Evolutionary conservation across 2,329 filamentous ascomycete species (phyloP).

Genomic region (Ascochyta fabae): DNA sequence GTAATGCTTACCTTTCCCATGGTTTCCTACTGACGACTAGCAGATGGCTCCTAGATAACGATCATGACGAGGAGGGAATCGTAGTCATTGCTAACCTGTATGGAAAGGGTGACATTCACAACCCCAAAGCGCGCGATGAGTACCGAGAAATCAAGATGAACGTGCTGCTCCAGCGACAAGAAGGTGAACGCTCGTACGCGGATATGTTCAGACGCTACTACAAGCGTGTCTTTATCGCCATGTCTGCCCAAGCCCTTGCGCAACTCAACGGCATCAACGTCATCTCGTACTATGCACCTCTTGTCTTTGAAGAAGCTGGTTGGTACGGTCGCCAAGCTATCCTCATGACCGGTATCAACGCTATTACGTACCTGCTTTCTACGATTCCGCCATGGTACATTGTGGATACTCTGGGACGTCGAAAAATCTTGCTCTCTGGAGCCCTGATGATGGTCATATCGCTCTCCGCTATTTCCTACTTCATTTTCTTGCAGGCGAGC

Average conservation of each 20-base stretch:
- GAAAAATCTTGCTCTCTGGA: constrained; percentile 86
- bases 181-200: constrained; percentile 86
- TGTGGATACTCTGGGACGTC: constrained; percentile 88
- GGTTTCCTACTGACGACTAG: constrained; percentile 14
- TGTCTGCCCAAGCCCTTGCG: constrained; percentile 95
- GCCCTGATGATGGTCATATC: constrained; percentile 89
- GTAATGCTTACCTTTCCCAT: constrained; percentile 17
- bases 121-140: constrained; percentile 89
- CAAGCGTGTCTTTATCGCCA: constrained; percentile 95
- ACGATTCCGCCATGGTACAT: constrained; percentile 98
- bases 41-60: constrained; percentile 96
- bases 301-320: constrained; percentile 96
- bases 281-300: constrained; percentile 97
- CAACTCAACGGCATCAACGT: constrained; percentile 99
- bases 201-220: constrained; percentile 96
- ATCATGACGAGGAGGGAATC: constrained; percentile 97
- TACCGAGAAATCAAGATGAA: constrained; percentile 99
- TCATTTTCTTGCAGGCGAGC: constrained; percentile 83
- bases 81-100: constrained; percentile 98
- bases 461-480: constrained; percentile 90
- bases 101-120: constrained; percentile 93
- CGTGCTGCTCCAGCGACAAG: constrained; percentile 88
- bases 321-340: constrained; percentile 91
- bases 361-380: constrained; percentile 85
- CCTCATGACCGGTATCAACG: constrained; percentile 97